Conservation (phyloP, 805 yeast species). For the Lipomyces anomalus region DNA sequence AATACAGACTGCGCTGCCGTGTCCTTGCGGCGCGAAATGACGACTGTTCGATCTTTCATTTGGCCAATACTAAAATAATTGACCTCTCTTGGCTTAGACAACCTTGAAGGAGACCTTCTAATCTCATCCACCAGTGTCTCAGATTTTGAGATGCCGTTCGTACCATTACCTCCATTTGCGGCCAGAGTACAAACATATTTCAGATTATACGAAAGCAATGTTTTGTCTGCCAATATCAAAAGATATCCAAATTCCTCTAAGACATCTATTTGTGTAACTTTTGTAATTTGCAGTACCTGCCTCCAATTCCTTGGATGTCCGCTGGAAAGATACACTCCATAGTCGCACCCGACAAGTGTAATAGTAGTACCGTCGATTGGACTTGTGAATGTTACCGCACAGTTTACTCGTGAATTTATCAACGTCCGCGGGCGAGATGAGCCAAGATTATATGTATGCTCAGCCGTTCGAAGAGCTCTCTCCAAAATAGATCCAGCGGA, state of each 20-base stretch:
- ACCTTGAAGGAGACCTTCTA: slow-evolving; percentile 42
- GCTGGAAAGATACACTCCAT: slow-evolving; percentile 56
- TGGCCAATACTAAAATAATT: slow-evolving; percentile 59
- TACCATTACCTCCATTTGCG: background rate
- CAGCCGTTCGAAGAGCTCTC: slow-evolving; percentile 31
- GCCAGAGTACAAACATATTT: slow-evolving; percentile 45
- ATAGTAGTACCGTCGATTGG: slow-evolving; percentile 2
- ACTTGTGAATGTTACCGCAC: slow-evolving; percentile 41
- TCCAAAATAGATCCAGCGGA: slow-evolving; percentile 34
- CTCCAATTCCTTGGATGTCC: slow-evolving; percentile 45
- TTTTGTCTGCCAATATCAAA: slow-evolving; percentile 53
- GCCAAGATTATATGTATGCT: slow-evolving; percentile 6
- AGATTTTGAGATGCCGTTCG: too few relatives aligned
- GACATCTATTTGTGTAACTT: slow-evolving; percentile 57
- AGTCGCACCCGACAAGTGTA: slow-evolving; percentile 52
- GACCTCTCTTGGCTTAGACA: slow-evolving; percentile 39
- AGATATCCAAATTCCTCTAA: slow-evolving; percentile 51
- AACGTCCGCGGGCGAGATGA: slow-evolving; percentile 24
- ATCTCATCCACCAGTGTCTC: background rate
- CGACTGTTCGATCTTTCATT: slow-evolving; percentile 13
- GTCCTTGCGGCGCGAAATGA: slow-evolving; percentile 46
- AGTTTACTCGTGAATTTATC: slow-evolving; percentile 35
- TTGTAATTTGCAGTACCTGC: slow-evolving; percentile 46
- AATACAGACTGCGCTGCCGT: slow-evolving; percentile 45
- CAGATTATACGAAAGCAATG: slow-evolving; percentile 56